A percentile compares a stretch with the other conserved stretches of the same genome.
These are phyloP conservation scores for Ganoderma multipileum DNA, from an alignment of 1,284 basidiomycete genomes.

Conservation along the genomic window DNA sequence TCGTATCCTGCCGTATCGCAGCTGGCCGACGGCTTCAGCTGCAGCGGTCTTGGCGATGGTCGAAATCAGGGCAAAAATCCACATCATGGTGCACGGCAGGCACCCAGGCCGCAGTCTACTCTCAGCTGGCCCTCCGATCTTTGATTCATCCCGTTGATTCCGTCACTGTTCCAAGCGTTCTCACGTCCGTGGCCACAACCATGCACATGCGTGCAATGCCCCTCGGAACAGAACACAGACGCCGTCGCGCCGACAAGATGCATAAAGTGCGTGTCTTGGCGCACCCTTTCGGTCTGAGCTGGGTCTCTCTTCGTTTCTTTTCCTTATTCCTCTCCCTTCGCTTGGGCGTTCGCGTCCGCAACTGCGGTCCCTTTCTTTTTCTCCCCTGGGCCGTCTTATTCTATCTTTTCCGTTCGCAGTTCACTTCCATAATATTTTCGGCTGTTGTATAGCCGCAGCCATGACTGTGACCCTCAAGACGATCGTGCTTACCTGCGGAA, in stretches of 20 bases:
- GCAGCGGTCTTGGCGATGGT: background rate
- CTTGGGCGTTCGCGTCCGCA: background rate
- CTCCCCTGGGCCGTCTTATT: background rate
- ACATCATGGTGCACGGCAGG: background rate
- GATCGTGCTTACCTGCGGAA: conserved; percentile 7
- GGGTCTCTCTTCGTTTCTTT: background rate
- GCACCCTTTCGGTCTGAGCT: background rate
- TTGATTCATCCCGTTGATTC: background rate
- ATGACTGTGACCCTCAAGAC: background rate
- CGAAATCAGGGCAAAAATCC: background rate
- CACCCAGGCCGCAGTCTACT: background rate
- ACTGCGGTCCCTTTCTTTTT: background rate
- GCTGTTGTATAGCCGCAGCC: background rate
- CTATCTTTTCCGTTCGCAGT: background rate
- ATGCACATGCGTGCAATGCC: background rate
- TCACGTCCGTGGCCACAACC: background rate
- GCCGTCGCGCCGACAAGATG: background rate
- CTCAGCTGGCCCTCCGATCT: background rate
- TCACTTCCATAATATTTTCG: conserved; percentile 4
- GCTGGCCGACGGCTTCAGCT: background rate
- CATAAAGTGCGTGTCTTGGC: conserved; percentile 1
- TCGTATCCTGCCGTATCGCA: background rate
- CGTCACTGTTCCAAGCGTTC: background rate
- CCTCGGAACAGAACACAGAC: background rate
- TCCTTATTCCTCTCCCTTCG: background rate